Evolutionary conservation across 2,329 filamentous ascomycete species (phyloP).

Genomic region (Aspergillus ustus): DNA sequence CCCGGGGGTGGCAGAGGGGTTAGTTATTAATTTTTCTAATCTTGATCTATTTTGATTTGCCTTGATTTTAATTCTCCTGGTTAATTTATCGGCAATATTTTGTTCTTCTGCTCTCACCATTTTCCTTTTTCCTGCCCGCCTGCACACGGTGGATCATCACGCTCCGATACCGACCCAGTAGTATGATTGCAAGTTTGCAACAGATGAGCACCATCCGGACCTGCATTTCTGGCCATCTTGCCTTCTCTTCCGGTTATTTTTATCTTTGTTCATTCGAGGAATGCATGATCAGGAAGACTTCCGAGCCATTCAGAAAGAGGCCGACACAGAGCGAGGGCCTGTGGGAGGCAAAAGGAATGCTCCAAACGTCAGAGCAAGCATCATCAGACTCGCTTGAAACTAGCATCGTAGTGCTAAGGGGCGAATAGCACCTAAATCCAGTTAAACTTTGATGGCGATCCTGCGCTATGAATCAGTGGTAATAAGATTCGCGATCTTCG

Average conservation of each 20-base stretch:
- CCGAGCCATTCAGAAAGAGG: constrained; percentile 9
- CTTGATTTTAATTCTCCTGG: constrained; percentile 21
- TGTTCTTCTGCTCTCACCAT: constrained; percentile 8
- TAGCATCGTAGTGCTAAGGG: constrained; percentile 12
- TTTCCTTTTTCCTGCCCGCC: constrained; percentile 9
- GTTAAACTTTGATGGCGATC: constrained; percentile 23
- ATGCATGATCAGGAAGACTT: constrained; percentile 16
- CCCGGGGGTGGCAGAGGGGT: background rate
- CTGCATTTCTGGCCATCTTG: constrained; percentile 7
- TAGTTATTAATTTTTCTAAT: constrained; percentile 12
- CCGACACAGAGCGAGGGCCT: constrained; percentile 8
- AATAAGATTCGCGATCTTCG: constrained; percentile 20
- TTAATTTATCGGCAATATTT: constrained; percentile 14
- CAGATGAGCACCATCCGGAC: constrained; percentile 1
- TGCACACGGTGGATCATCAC: background rate
- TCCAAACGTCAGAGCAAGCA: constrained; percentile 20
- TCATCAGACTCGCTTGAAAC: constrained; percentile 11
- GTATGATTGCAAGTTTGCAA: background rate
- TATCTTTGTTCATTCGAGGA: constrained; percentile 15
- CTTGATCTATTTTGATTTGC: constrained; percentile 11
- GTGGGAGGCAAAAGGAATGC: constrained; percentile 21
- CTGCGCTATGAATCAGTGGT: constrained; percentile 18
- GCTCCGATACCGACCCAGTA: background rate
- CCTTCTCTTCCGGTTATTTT: constrained; percentile 14
- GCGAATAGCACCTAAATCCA: constrained; percentile 6